phyloP scores from a whole-genome alignment of 2,329 filamentous ascomycete genomes.

The Stromatinia cepivora region DNA sequence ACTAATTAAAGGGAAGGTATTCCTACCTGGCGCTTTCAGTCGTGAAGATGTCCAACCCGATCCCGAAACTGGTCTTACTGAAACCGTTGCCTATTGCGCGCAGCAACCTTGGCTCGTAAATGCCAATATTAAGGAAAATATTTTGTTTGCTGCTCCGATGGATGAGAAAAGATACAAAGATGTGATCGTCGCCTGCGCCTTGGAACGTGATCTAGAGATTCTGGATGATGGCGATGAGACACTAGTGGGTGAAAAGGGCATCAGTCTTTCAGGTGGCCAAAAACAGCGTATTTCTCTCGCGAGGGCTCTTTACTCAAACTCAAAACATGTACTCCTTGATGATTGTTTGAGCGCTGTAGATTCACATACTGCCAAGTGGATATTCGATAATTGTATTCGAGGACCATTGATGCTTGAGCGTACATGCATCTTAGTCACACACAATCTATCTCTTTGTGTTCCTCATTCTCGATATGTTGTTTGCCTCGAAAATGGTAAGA shows the following conservation, averaged over 20 bases:
- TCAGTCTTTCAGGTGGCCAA: constrained; percentile 93
- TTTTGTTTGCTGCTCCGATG: constrained; percentile 80
- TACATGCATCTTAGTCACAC: constrained; percentile 93
- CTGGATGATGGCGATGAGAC: constrained; percentile 92
- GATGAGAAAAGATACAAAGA: constrained; percentile 82
- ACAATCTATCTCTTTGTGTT: constrained; percentile 87
- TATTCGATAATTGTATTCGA: constrained; percentile 89
- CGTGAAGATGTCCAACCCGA: constrained; percentile 82
- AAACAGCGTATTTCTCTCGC: constrained; percentile 97
- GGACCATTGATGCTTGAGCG: constrained; percentile 85
- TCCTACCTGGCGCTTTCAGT: constrained; percentile 74
- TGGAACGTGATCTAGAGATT: constrained; percentile 89
- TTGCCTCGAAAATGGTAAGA: constrained; percentile 81
- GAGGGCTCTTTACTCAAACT: constrained; percentile 95
- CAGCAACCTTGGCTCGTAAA: constrained; percentile 98
- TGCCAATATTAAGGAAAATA: constrained; percentile 93
- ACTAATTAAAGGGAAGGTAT: constrained; percentile 74
- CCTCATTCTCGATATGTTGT: constrained; percentile 80
- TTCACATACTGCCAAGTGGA: constrained; percentile 96
- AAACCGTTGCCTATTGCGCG: constrained; percentile 93
- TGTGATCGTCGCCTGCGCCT: constrained; percentile 85
- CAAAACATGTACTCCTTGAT: constrained; percentile 85
- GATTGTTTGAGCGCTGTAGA: constrained; percentile 97
- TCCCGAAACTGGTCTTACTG: constrained; percentile 80
- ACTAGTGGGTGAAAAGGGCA: constrained; percentile 93